A percentile compares a stretch with the other conserved stretches of the same genome.
phyloP scores from a whole-genome alignment of 2,329 filamentous ascomycete genomes.

The Colletotrichum viniferum region DNA sequence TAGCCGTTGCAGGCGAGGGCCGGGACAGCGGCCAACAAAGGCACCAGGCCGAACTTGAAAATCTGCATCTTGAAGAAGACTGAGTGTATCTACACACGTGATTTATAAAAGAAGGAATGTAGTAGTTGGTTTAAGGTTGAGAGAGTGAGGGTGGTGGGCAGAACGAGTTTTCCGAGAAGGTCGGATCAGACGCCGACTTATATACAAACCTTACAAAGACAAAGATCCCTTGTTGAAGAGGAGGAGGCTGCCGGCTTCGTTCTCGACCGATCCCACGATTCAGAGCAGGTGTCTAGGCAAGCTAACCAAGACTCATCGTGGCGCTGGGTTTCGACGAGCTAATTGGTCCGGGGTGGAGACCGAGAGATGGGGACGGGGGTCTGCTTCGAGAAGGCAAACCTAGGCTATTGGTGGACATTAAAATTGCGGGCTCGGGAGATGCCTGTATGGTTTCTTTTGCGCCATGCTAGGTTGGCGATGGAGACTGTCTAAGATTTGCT shows the following conservation, averaged over 20 bases:
- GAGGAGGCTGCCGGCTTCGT: neutral
- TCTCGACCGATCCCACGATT: neutral
- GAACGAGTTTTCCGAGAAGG: neutral
- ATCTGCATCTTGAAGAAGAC: slow-evolving; percentile 9
- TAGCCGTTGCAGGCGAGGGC: slow-evolving; percentile 34
- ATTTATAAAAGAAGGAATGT: neutral
- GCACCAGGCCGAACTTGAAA: slow-evolving; percentile 24
- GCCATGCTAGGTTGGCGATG: neutral
- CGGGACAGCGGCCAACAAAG: slow-evolving; percentile 28
- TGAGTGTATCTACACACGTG: neutral
- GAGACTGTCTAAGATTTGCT: slow-evolving; percentile 4
- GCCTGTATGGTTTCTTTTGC: neutral
- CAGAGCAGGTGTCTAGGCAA: neutral
- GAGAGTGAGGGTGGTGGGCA: neutral
- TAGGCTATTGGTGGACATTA: neutral
- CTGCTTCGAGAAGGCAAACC: neutral
- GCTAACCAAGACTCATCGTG: neutral
- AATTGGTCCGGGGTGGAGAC: neutral
- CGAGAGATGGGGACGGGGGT: neutral
- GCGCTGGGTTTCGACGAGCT: neutral
- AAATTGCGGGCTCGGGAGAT: neutral
- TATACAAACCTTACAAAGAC: neutral
- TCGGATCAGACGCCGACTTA: neutral
- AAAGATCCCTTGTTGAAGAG: neutral
- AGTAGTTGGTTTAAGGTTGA: slow-evolving; percentile 4